These are phyloP conservation scores for Anisodus tanguticus DNA, from an alignment of 257 asterid genomes.

Conservation along the genomic window DNA sequence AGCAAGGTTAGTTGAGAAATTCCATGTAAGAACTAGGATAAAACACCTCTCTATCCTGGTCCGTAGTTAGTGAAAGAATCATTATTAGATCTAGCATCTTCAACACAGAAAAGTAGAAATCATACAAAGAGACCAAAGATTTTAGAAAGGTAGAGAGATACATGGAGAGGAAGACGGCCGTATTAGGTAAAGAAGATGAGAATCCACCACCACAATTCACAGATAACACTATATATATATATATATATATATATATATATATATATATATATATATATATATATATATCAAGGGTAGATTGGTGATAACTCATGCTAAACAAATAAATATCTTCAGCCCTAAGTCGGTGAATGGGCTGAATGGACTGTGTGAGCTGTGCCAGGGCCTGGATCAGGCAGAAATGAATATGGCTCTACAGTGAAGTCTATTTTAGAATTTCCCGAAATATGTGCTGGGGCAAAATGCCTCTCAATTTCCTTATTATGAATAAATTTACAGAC, in stretches of 20 bases:
- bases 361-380: no score
- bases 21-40: background rate
- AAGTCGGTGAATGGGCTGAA: constrained; percentile 13
- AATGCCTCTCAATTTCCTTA: no score
- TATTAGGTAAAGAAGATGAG: constrained; percentile 1
- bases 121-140: background rate
- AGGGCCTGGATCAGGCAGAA: background rate
- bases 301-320: background rate
- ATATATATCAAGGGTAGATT: background rate
- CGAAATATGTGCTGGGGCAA: background rate
- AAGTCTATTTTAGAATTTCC: background rate
- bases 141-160: background rate
- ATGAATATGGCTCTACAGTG: background rate
- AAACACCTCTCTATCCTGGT: background rate
- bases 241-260: no score
- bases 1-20: no score
- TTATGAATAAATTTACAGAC: no score
- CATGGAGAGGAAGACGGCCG: background rate
- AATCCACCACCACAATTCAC: background rate
- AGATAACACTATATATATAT: background rate
- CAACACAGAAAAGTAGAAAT: background rate
- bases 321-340: constrained; percentile 10
- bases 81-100: background rate
- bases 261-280: no score
- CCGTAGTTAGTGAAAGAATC: background rate